These are phyloP conservation scores for Sugiyamaella grinbergsii DNA, from an alignment of 1,139 yeast species.

Conservation along the genomic window DNA sequence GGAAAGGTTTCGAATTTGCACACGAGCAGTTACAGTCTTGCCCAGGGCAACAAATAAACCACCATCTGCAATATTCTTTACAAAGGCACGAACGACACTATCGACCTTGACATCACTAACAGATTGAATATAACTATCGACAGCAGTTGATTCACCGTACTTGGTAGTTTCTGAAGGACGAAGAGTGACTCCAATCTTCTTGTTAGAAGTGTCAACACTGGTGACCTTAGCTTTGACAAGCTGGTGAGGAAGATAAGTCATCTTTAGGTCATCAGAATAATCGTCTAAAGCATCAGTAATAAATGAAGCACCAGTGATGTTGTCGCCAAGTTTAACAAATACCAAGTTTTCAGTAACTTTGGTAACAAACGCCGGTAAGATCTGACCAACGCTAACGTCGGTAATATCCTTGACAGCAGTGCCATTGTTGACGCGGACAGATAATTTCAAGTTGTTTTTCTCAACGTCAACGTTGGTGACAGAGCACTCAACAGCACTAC, in stretches of 20 bases:
- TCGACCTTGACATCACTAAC: slow-evolving; percentile 66
- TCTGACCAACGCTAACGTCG: slow-evolving; percentile 60
- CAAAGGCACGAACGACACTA: slow-evolving; percentile 74
- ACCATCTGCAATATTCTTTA: slow-evolving; percentile 70
- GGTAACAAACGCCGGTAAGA: slow-evolving; percentile 65
- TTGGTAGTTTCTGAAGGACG: slow-evolving; percentile 45
- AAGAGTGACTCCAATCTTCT: slow-evolving; percentile 65
- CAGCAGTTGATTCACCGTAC: slow-evolving; percentile 44
- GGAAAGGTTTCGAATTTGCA: slow-evolving; percentile 76
- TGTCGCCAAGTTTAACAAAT: slow-evolving; percentile 65
- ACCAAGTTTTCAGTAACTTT: slow-evolving; percentile 65
- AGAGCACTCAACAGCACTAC: slow-evolving; percentile 64
- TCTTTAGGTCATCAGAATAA: slow-evolving; percentile 51
- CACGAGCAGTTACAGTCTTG: slow-evolving; percentile 72
- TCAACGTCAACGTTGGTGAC: slow-evolving; percentile 59
- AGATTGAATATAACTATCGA: slow-evolving; percentile 55
- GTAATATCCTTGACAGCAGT: slow-evolving; percentile 44
- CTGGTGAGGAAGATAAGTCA: slow-evolving; percentile 58
- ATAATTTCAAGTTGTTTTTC: slow-evolving; percentile 53
- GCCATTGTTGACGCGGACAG: slow-evolving; percentile 47
- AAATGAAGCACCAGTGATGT: slow-evolving; percentile 59
- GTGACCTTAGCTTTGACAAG: slow-evolving; percentile 64
- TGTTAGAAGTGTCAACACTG: slow-evolving; percentile 54
- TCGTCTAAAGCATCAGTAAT: slow-evolving; percentile 80
- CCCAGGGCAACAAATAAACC: slow-evolving; percentile 84